Percentiles rank a stretch among this genome's conserved stretches.
Evolutionary conservation across 2,329 filamentous ascomycete species (phyloP).

Genomic region (Fusarium veterinarium): DNA sequence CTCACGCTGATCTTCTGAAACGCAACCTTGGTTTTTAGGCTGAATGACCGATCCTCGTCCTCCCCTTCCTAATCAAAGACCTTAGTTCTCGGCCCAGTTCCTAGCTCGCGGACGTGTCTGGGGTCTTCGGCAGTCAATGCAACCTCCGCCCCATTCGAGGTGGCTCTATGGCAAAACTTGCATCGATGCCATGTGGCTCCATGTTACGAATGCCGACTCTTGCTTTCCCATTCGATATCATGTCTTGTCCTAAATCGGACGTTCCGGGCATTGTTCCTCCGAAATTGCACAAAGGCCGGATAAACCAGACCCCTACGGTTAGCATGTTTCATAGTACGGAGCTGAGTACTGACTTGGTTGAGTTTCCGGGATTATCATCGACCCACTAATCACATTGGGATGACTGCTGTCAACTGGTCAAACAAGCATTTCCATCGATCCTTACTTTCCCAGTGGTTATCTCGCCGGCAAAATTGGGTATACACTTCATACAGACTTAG

Average conservation of each 20-base stretch:
- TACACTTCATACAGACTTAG: neutral
- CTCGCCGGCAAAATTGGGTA: constrained; percentile 29
- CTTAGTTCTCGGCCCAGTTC: neutral
- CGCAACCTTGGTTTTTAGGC: constrained; percentile 20
- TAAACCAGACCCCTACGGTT: constrained; percentile 15
- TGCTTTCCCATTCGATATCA: neutral
- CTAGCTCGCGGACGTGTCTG: neutral
- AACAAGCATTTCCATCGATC: neutral
- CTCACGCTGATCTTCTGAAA: constrained; percentile 19
- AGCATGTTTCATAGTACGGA: constrained; percentile 26
- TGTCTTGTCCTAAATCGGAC: constrained; percentile 12
- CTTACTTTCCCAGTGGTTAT: constrained; percentile 1
- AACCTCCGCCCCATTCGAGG: neutral
- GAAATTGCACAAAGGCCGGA: constrained; percentile 24
- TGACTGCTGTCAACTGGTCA: neutral
- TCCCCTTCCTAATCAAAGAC: constrained; percentile 11
- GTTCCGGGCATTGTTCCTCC: constrained; percentile 29
- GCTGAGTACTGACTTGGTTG: constrained; percentile 12
- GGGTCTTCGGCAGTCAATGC: constrained; percentile 22
- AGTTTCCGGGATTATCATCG: constrained; percentile 1
- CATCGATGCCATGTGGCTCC: constrained; percentile 21
- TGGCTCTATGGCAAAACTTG: neutral
- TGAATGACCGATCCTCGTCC: constrained; percentile 17
- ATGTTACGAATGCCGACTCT: constrained; percentile 2
- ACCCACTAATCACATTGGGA: constrained; percentile 14